Conservation (phyloP, 1,284 basidiomycete species). For the Retiboletus flavoniger region DNA sequence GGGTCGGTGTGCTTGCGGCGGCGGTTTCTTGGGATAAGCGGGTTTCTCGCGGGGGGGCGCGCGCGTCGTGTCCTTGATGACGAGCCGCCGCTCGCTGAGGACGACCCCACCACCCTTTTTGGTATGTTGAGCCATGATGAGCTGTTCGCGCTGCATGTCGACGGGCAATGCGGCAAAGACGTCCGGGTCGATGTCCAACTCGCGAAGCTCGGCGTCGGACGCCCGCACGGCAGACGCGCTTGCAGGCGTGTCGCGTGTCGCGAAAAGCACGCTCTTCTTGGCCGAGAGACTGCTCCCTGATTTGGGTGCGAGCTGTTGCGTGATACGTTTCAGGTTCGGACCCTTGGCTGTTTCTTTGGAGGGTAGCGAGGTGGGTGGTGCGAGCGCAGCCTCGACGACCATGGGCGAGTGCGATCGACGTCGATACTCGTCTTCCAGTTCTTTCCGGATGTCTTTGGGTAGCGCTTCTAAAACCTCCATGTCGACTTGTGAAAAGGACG, state of each 20-base stretch:
- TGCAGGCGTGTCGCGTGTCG: constrained; percentile 26
- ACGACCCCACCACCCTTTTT: constrained; percentile 48
- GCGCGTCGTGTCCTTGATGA: constrained; percentile 50
- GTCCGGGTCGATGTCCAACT: constrained; percentile 67
- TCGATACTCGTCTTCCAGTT: constrained; percentile 67
- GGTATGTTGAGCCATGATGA: constrained; percentile 53
- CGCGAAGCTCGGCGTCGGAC: constrained; percentile 52
- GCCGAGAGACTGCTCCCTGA: constrained; percentile 45
- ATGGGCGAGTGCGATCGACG: constrained; percentile 50
- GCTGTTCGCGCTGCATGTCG: constrained; percentile 71
- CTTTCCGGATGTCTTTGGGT: constrained; percentile 66
- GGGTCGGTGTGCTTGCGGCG: constrained; percentile 50
- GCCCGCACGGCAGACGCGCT: constrained; percentile 30
- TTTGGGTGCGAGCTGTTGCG: constrained; percentile 60
- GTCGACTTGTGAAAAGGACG: constrained; percentile 76
- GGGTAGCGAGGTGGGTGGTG: constrained; percentile 1
- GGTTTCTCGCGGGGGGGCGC: constrained; percentile 21
- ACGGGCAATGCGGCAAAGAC: constrained; percentile 67
- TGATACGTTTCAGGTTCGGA: constrained; percentile 54
- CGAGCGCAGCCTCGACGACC: constrained; percentile 7
- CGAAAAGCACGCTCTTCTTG: constrained; percentile 42
- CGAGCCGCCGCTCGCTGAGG: constrained; percentile 39
- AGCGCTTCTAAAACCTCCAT: constrained; percentile 68
- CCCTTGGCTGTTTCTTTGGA: constrained; percentile 35
- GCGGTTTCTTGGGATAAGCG: constrained; percentile 38